These are phyloP conservation scores for Yamadazyma kitorensis DNA, from an alignment of 805 yeast species.

Conservation along the genomic window DNA sequence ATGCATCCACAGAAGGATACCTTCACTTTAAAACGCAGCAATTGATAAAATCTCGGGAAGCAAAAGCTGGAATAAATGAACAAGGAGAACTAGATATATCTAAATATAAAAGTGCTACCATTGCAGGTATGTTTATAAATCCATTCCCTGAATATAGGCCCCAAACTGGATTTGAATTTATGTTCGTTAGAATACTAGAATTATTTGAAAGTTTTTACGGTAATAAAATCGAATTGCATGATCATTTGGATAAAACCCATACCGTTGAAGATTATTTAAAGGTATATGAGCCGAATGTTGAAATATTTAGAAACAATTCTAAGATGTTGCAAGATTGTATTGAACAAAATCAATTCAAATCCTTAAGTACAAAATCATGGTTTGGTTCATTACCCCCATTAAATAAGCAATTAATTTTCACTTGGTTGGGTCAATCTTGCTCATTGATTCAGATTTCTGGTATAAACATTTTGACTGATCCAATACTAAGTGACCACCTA, in stretches of 20 bases:
- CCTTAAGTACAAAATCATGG: slow-evolving; percentile 1
- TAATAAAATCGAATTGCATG: slow-evolving; percentile 33
- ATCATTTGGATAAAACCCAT: slow-evolving; percentile 32
- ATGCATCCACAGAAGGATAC: slow-evolving; percentile 64
- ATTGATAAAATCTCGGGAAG: slow-evolving; percentile 40
- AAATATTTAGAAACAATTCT: slow-evolving; percentile 38
- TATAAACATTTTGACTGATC: slow-evolving; percentile 81
- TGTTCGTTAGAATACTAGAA: slow-evolving; percentile 69
- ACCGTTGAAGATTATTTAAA: slow-evolving; percentile 60
- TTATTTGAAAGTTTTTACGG: slow-evolving; percentile 55
- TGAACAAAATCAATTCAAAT: slow-evolving; percentile 2
- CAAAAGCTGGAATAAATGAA: slow-evolving; percentile 1
- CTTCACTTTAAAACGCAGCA: slow-evolving; percentile 53
- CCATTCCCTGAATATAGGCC: slow-evolving; percentile 90
- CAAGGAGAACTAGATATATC: slow-evolving; percentile 14
- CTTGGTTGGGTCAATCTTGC: slow-evolving; percentile 96
- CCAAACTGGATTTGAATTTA: slow-evolving; percentile 85
- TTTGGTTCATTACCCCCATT: slow-evolving; percentile 26
- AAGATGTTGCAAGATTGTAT: slow-evolving; percentile 26
- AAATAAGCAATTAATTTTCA: slow-evolving; percentile 54
- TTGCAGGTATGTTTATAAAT: slow-evolving; percentile 80
- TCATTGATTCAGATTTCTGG: slow-evolving; percentile 68
- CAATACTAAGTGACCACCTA: slow-evolving; percentile 66
- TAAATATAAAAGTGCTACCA: slow-evolving; percentile 35
- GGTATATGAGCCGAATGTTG: slow-evolving; percentile 53